Conservation (phyloP, 2,329 filamentous ascomycete genomes). For the Cryphonectria radicalis region DNA sequence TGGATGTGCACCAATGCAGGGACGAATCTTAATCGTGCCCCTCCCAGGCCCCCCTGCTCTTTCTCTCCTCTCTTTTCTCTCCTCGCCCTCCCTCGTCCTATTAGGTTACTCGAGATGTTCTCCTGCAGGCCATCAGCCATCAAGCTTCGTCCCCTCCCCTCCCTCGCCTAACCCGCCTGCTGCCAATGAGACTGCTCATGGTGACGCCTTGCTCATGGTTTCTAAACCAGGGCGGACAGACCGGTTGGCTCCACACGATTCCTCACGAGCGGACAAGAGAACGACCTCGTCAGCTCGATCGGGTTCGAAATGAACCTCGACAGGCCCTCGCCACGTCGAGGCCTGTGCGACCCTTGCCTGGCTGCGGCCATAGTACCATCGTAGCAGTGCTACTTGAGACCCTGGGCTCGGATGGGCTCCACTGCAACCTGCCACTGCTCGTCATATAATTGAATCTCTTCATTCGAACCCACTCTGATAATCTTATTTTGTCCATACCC, state of each 20-base stretch:
- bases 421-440: conserved; percentile 4
- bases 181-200: not conserved
- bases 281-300: not conserved
- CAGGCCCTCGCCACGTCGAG: conserved; percentile 1
- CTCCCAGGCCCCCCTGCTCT: not conserved
- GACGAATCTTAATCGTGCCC: conserved; percentile 1
- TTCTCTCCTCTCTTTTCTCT: not conserved
- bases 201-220: not conserved
- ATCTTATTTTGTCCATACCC: conserved; percentile 6
- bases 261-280: not conserved
- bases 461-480: conserved; percentile 7
- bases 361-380: not conserved
- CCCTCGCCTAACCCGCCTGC: not conserved
- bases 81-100: not conserved
- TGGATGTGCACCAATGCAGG: not conserved
- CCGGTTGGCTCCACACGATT: not conserved
- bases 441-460: conserved; percentile 11
- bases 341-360: conserved; percentile 3
- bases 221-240: not conserved
- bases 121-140: not conserved
- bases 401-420: not conserved
- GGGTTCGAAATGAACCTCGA: not conserved
- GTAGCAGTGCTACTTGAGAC: not conserved
- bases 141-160: not conserved
- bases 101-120: not conserved